Evolutionary conservation across 2,329 filamentous ascomycete species (phyloP).

Genomic region (Hymenoscyphus repandus): DNA sequence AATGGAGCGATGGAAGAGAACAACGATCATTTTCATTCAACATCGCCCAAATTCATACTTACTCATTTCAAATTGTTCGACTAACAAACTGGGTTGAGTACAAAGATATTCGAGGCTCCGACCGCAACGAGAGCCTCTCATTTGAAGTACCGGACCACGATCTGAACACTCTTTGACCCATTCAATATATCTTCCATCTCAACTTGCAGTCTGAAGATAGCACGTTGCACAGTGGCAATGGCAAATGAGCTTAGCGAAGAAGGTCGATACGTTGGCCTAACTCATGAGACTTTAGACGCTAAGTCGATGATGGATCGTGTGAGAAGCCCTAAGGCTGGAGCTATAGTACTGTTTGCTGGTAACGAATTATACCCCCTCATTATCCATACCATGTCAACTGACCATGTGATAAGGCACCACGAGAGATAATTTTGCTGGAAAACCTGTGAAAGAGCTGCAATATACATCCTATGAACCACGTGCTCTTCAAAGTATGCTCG

Average conservation of each 20-base stretch:
- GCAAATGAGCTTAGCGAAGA: constrained; percentile 41
- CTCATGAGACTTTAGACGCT: constrained; percentile 54
- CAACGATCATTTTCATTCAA: too few relatives aligned
- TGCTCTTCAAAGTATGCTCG: constrained; percentile 63
- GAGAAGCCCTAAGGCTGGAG: constrained; percentile 67
- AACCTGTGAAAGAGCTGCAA: constrained; percentile 67
- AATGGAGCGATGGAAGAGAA: too few relatives aligned
- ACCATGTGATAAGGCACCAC: constrained; percentile 57
- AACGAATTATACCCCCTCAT: constrained; percentile 22
- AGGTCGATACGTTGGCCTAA: constrained; percentile 63
- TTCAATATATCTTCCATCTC: too few relatives aligned
- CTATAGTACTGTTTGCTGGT: constrained; percentile 74
- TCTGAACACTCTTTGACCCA: too few relatives aligned
- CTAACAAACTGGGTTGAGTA: too few relatives aligned
- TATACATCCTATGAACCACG: constrained; percentile 71
- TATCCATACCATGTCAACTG: constrained; percentile 5
- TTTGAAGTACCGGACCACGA: too few relatives aligned
- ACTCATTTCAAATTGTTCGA: too few relatives aligned
- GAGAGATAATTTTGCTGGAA: constrained; percentile 65
- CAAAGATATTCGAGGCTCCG: too few relatives aligned
- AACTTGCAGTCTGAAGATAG: too few relatives aligned
- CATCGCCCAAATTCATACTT: too few relatives aligned
- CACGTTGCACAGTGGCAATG: constrained; percentile 10
- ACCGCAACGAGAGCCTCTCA: too few relatives aligned
- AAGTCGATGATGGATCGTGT: constrained; percentile 58